Base-by-base conservation (phyloP, 2,329 filamentous ascomycete species). In the Chrysoporthe austroafricana region DNA sequence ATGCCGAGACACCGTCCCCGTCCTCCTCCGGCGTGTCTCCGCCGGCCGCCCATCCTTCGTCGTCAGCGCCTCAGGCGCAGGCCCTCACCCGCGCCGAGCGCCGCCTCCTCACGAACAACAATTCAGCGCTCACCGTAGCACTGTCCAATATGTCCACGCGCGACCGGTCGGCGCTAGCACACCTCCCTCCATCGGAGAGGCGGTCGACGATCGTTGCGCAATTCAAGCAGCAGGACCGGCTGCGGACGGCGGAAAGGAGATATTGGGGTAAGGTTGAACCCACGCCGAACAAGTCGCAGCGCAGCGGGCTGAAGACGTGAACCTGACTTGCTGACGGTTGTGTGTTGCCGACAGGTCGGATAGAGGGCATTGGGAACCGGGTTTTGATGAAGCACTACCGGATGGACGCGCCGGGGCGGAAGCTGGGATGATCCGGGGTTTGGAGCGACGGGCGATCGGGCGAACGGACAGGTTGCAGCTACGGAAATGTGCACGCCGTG, bases 141-240 rank as follows among this genome's bases (percentile, higher is more conserved):
- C 32, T 69, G n/a, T 13, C 50, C 7, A 50, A 34, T 9, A 63
- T 78, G 63, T 74, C 75, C 34, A 60, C 64, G 36, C 70, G 67
- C 16, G 77, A 78, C 60, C 72, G 73, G n/a, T 62, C 66, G 13
- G 73, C 71, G 5, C 68, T 78, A 1, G 67, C 72, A 0, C 77
- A 77, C 44, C 72, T 78, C n/a, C 71, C 77, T 1, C 48, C 69
- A 13, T 69, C 75, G 9, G 71, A 77, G 66, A 75, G 77, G 69
- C 70, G 75, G 2, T 70, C 74, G 3, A 50, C 76, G 4, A 66
- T 78, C 18, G 54, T 71, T 42, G 72, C 71, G 50, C 74, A 74
- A 59, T 71, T 76, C 60, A 74, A 73, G 67, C 75, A 77, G 70
- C 63, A 72, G 60, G 72, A 75, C 32, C 74, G 73, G 68, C 76